phyloP scores from a whole-genome alignment of 306 rosid genomes.

The Coriaria nepalensis region DNA sequence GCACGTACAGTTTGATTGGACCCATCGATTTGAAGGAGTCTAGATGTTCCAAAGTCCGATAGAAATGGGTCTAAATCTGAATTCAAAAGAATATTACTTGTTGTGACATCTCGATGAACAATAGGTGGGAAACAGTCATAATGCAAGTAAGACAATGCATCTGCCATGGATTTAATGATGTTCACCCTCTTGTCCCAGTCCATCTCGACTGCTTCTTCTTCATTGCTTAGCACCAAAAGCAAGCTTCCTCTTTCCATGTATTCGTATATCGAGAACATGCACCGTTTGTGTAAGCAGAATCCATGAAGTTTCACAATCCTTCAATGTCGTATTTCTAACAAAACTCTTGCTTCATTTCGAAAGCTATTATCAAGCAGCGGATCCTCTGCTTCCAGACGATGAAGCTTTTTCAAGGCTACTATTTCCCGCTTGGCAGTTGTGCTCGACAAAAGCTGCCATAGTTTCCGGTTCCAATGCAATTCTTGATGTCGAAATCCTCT shows the following conservation, averaged over 20 bases:
- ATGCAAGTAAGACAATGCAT: slow-evolving; percentile 20
- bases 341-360: slow-evolving; percentile 13
- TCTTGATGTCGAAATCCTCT: slow-evolving; percentile 17
- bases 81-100: slow-evolving; percentile 17
- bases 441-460: not conserved
- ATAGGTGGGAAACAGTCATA: slow-evolving; percentile 17
- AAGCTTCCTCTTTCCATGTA: slow-evolving; percentile 23
- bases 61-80: slow-evolving; percentile 8
- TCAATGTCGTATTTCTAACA: slow-evolving; percentile 14
- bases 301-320: slow-evolving; percentile 24
- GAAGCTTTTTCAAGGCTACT: slow-evolving; percentile 24
- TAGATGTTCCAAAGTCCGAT: slow-evolving; percentile 19
- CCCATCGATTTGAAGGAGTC: slow-evolving; percentile 11
- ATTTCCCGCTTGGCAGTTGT: slow-evolving; percentile 17
- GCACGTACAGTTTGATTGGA: slow-evolving; percentile 10
- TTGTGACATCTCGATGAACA: slow-evolving; percentile 18
- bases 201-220: slow-evolving; percentile 12
- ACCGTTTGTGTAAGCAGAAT: slow-evolving; percentile 11
- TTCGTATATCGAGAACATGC: slow-evolving; percentile 22
- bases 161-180: slow-evolving; percentile 12
- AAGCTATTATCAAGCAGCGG: slow-evolving; percentile 6
- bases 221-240: slow-evolving; percentile 12
- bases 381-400: slow-evolving; percentile 9
- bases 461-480: slow-evolving; percentile 13
- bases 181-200: slow-evolving; percentile 17